Evolutionary conservation across 371 early-diverging fungal genomes (phyloP).

Genomic region (Polyrhizophydium stewartii): DNA sequence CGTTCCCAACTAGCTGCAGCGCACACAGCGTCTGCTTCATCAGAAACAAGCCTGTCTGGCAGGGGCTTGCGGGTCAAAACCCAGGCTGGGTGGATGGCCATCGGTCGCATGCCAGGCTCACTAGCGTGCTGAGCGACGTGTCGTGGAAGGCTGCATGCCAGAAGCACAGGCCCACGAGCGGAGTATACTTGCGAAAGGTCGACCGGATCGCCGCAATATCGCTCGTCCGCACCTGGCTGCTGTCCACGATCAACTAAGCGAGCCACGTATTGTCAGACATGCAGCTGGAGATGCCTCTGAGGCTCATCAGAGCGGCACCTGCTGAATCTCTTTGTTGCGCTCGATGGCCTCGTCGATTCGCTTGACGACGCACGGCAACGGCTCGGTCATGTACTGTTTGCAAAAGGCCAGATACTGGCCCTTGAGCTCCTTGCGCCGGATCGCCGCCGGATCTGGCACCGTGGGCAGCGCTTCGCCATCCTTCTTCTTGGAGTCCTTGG

Average conservation of each 20-base stretch:
- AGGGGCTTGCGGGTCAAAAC: neutral
- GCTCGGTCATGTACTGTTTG: conserved; percentile 27
- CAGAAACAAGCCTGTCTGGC: neutral
- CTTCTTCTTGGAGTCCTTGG: conserved; percentile 19
- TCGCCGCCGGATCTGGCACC: neutral
- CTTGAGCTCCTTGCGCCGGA: neutral
- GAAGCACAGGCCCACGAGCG: neutral
- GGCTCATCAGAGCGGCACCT: neutral
- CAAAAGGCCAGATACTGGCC: conserved; percentile 13
- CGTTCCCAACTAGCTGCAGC: neutral
- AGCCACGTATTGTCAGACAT: no score
- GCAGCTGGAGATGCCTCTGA: no score
- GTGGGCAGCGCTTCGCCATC: conserved; percentile 6
- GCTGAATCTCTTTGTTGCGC: conserved; percentile 14
- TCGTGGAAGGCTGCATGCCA: neutral
- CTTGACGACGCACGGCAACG: conserved; percentile 18
- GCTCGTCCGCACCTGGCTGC: neutral
- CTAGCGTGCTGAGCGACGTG: neutral
- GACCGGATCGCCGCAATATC: neutral
- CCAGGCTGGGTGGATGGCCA: neutral
- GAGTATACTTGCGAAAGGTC: conserved; percentile 1
- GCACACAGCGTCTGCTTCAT: neutral
- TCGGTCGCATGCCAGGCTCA: neutral
- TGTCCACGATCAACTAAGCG: neutral
- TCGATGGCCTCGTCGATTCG: conserved; percentile 23